These are phyloP conservation scores for Sclerospora graminicola DNA, from an alignment of 352 stramenopile species.

Conservation along the genomic window DNA sequence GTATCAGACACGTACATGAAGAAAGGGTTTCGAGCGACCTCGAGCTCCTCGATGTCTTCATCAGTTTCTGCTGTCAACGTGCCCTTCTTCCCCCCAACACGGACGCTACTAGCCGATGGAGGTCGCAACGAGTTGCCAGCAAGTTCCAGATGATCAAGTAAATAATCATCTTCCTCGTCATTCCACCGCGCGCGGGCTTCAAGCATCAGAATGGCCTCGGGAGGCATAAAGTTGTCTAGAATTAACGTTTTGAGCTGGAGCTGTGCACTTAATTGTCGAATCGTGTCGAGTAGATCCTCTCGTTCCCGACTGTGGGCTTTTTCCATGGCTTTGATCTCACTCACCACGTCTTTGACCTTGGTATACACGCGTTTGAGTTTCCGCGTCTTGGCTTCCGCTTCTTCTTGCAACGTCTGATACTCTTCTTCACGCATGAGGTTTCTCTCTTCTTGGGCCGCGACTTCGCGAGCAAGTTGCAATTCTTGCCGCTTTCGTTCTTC, in stretches of 20 bases:
- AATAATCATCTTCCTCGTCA: conserved; percentile 73
- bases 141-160: conserved; percentile 59
- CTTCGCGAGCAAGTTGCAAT: too few species aligned
- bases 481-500: conserved; percentile 86
- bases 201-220: conserved; percentile 39
- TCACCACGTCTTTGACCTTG: too few species aligned
- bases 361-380: too few species aligned
- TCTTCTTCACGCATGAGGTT: too few species aligned
- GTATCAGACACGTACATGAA: too few species aligned
- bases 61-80: too few species aligned
- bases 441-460: too few species aligned
- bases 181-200: conserved; percentile 50
- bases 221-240: conserved; percentile 87
- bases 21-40: too few species aligned
- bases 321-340: conserved; percentile 91
- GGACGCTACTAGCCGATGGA: too few species aligned
- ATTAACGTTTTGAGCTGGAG: conserved; percentile 94
- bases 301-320: conserved; percentile 88
- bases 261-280: conserved; percentile 90
- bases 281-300: conserved; percentile 91
- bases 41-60: too few species aligned
- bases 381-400: conserved; percentile 91
- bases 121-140: too few species aligned
- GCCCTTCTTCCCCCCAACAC: too few species aligned
- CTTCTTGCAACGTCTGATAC: conserved; percentile 84